Base-by-base conservation (phyloP, 2,329 filamentous ascomycete genomes). In the Emergomyces pasteurianus region DNA sequence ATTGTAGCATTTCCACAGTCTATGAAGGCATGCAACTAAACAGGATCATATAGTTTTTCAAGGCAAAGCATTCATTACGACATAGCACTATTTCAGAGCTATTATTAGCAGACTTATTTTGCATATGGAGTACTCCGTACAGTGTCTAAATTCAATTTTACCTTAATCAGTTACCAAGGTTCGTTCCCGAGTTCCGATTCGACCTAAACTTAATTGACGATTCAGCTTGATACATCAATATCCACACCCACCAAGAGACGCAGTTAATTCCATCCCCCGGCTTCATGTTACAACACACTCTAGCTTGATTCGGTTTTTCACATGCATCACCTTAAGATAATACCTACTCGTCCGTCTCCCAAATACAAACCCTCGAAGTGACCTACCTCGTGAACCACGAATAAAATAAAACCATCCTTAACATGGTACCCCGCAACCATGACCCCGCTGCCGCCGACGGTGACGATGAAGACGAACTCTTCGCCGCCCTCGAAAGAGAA, bases 391-490 rank as follows among this genome's bases (percentile, higher is more conserved):
- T 14, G 9, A 38, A 38, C 9, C 7, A 47, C 8, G 10, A 6
- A 21, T 47, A 47, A 28, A 26, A n/a, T 3, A 38, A n/a, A 9
- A 40, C 23, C 56, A 12, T 3, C 28, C 38, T 2, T 23, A 26
- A 31, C 46, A 57, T 43, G 36, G 14, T 38, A 21, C 54, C 21
- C 21, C 52, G 52, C n/a, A n/a, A 57, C 14, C 23, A 23, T 18
- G 54, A 42, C 54, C 54, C 18, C 40, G 21, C 47, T 21, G 42
- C 47, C 36, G 42, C 47, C 36, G 46, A 52, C n/a, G 58, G 53
- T 7, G 78, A 80, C 63, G 80, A 83, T 68, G 80, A 84, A 69
- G 84, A 85, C 67, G 81, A 81, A 53, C 77, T 86, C 60, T 82
- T 86, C 65, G 81, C 80, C 42, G 77, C 80, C 60, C 78, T 86